Evolutionary conservation across 371 early-diverging fungal species (phyloP).

Genomic region (Mucor plumbeus): DNA sequence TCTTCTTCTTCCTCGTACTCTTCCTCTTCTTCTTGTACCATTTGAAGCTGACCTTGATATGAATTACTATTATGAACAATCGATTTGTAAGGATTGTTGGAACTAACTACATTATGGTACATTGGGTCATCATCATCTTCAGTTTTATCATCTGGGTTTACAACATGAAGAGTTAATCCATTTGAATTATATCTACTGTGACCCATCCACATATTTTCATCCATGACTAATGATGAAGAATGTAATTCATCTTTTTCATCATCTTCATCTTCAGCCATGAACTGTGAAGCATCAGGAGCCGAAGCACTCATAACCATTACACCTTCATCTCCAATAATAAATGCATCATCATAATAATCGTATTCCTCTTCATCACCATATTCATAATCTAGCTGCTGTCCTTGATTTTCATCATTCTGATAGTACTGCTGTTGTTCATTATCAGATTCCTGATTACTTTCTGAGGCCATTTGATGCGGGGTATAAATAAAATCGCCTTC

Average conservation of each 20-base stretch:
- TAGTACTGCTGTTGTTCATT: conserved; percentile 13
- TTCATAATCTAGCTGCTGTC: conserved; percentile 20
- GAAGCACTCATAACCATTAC: conserved; percentile 38
- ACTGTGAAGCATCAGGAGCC: conserved; percentile 29
- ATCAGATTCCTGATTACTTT: conserved; percentile 47
- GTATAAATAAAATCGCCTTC: conserved; percentile 57
- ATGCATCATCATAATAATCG: conserved; percentile 35
- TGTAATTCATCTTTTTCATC: conserved; percentile 3
- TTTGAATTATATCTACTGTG: conserved; percentile 33
- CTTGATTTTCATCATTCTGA: neutral
- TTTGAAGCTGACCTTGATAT: conserved; percentile 22
- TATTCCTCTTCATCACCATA: conserved; percentile 31
- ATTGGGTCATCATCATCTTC: conserved; percentile 21
- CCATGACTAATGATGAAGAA: conserved; percentile 32
- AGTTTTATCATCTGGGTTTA: conserved; percentile 26
- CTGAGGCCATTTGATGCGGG: conserved; percentile 53
- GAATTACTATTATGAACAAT: neutral
- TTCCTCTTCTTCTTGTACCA: conserved; percentile 32
- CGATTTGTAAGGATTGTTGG: conserved; percentile 20
- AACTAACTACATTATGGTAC: conserved; percentile 17
- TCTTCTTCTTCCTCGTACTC: conserved; percentile 22
- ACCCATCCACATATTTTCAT: conserved; percentile 55
- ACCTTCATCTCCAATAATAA: conserved; percentile 36
- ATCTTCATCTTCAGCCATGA: conserved; percentile 19
- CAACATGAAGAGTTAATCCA: conserved; percentile 28